Evolutionary conservation across 2,329 filamentous ascomycete genomes (phyloP), one percentile per base, ranked within the genome.

Genomic region (Geosmithia putterillii): DNA sequence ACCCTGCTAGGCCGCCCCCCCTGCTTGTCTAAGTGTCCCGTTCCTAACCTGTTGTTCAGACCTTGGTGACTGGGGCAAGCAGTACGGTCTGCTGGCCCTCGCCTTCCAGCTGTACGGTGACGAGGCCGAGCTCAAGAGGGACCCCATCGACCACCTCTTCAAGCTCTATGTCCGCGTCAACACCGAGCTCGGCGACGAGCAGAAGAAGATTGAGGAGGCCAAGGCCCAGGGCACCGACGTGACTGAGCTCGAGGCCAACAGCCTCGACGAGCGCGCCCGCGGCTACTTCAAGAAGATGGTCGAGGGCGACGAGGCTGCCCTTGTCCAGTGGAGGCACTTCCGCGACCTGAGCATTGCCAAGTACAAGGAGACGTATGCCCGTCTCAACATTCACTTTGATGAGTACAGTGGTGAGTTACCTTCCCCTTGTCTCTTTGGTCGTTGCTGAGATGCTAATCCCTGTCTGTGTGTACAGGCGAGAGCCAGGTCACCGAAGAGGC

Each of bases 111-210:
- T 76, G 53, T 89, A 83, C 57, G 86, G 86, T 23, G 76, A 74
- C 47, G 84, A 90, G 60, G 78, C 82, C 51, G 75, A 79, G 46
- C 70, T 92, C 12, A 61, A 74, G 48, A 70, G 71, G 40, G 84
- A 90, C 54, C 85, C 86, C 12, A 87, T 90, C 56, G 83, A 85
- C 59, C 86, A 92, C 58, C 67, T 92, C 9, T 89, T 82, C 60
- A 77, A 88, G 54, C 80, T 92, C 42, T 92, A 90, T 54, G 84
- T 89, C 48, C 75, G 78, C 59, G 86, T 90, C 60, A 87, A 83
- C 61, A 64, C 64, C 46, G 78, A 86, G 41, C 73, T 82, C 56
- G 61, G 67, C 2, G 74, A 70, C 0, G 82, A 89, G 65, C 81
- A 82, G 50, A 81, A 83, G 49, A 58, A 72, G 46, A 76, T 81